These are phyloP conservation scores for Colletotrichum abscissum DNA, from an alignment of 2,329 filamentous ascomycete species.

Conservation along the genomic window DNA sequence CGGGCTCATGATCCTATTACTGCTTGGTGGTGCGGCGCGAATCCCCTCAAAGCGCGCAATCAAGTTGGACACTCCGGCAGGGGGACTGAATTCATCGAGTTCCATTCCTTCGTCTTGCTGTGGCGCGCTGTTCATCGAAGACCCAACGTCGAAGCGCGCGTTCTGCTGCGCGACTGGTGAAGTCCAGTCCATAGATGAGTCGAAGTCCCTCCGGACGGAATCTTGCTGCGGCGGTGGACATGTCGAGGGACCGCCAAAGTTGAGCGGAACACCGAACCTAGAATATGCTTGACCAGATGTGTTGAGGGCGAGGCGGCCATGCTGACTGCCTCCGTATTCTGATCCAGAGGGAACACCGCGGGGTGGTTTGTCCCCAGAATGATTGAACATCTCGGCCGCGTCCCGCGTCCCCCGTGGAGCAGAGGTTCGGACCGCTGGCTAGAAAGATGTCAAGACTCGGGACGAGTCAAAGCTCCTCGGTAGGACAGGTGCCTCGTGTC, in stretches of 20 bases:
- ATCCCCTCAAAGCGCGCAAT: slow-evolving; percentile 54
- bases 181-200: slow-evolving; percentile 51
- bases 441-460: slow-evolving; percentile 46
- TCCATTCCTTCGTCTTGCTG: slow-evolving; percentile 34
- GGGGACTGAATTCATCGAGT: slow-evolving; percentile 32
- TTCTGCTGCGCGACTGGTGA: slow-evolving; percentile 44
- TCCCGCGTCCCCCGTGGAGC: slow-evolving; percentile 44
- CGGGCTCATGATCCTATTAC: slow-evolving; percentile 42
- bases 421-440: slow-evolving; percentile 47
- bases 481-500: slow-evolving; percentile 43
- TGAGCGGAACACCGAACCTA: slow-evolving; percentile 45
- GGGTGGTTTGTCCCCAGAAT: slow-evolving; percentile 46
- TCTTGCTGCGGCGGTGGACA: slow-evolving; percentile 37
- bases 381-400: slow-evolving; percentile 52
- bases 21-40: slow-evolving; percentile 47
- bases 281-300: slow-evolving; percentile 47
- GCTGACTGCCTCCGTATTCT: slow-evolving; percentile 21
- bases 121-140: slow-evolving; percentile 14
- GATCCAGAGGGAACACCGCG: slow-evolving; percentile 42
- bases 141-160: slow-evolving; percentile 32
- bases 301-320: slow-evolving; percentile 39
- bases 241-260: slow-evolving; percentile 41
- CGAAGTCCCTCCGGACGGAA: slow-evolving; percentile 17
- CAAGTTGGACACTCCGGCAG: slow-evolving; percentile 49
- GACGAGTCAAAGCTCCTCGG: slow-evolving; percentile 52